Base-by-base conservation (phyloP, 352 stramenopile species). In the Globisporangium yorkense region DNA sequence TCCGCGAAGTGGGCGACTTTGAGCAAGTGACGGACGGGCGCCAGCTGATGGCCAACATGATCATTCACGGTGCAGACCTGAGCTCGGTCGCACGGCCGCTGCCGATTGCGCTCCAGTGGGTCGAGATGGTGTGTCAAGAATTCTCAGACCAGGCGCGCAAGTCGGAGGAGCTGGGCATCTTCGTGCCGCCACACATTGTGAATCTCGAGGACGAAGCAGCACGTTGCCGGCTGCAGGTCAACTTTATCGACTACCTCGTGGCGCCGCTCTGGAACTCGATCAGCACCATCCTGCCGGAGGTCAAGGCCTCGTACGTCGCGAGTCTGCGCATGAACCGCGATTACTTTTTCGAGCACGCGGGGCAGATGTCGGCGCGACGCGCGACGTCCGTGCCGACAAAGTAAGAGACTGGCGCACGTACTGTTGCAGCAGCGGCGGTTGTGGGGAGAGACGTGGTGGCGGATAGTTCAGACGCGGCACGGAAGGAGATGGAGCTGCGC, bases 221-320 rank as follows among this genome's bases (percentile, higher is more conserved):
- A 29, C 77, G 78, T 27, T 84, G 64, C 43, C 77, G 78, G 5
- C 59, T 92, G 39, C 80, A 92, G 55, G 80, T 92, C 57, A 92
- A 92, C 67, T 92, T 92, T 53, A 88, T 92, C 64, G 80, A 92
- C 65, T 92, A 92, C 65, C 72, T 92, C 47, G 82, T 92, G 37
- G 68, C 77, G 16, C 82, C 82, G 47, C 60, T 92, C 24, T 92
- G 82, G 82, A 80, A 73, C 39, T 54, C 78, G 2, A 82, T 92
- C 50, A 67, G 68, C 10, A 51, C 64, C 43, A 82, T 92, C 55
- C 37, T 92, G 45, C 80, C 80, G 1, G 76, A 74, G 13, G 76
- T 70, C 16, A 74, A 69, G 27, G 35, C 67, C 5, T 79, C 75
- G 21, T 53, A 53, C 48, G 56, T 88, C 29, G 70, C 84, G 43